Percentiles rank a stretch among this genome's conserved stretches.
Evolutionary conservation across 306 rosid species (phyloP).

Genomic region (Inga leiocalycina): DNA sequence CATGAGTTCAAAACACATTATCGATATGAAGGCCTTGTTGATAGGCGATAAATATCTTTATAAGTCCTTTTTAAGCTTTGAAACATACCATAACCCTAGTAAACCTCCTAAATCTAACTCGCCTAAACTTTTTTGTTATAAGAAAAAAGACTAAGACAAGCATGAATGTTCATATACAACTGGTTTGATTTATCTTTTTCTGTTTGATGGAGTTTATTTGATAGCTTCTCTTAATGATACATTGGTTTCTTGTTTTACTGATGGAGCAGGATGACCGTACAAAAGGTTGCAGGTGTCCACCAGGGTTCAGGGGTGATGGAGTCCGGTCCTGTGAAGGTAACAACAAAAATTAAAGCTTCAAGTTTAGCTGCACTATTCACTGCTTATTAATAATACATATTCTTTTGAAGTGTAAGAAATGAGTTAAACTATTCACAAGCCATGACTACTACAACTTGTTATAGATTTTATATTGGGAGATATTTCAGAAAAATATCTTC

Average conservation of each 20-base stretch:
- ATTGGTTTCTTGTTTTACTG: slow-evolving; percentile 22
- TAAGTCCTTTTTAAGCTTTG: no score
- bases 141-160: no score
- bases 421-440: background rate
- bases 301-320: slow-evolving; percentile 91
- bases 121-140: no score
- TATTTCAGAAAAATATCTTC: no score
- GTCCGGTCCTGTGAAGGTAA: slow-evolving; percentile 77
- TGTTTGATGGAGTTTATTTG: background rate
- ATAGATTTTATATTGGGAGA: no score
- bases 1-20: no score
- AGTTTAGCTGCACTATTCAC: background rate
- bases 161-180: background rate
- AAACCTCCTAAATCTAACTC: no score
- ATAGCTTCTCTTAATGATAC: background rate
- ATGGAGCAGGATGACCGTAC: slow-evolving; percentile 64
- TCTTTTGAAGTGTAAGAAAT: background rate
- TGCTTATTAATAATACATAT: background rate
- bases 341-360: background rate
- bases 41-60: no score
- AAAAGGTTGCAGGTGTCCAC: slow-evolving; percentile 84
- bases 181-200: background rate
- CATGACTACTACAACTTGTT: background rate
- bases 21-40: no score
- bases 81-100: no score